phyloP scores from a whole-genome alignment of 768 basidiomycete species.

The Auricularia cornea region DNA sequence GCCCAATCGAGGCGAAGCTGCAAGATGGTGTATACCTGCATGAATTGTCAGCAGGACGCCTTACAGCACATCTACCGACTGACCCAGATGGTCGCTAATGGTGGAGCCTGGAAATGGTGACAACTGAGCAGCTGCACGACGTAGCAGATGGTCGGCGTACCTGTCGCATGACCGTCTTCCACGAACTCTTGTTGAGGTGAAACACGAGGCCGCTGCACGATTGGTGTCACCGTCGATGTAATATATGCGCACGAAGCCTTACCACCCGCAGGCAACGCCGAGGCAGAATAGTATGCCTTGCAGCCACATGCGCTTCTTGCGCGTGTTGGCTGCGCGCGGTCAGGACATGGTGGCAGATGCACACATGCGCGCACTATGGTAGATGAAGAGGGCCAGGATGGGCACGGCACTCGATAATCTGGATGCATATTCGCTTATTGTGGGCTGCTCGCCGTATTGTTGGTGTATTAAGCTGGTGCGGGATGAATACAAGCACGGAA shows the following conservation, averaged over 20 bases:
- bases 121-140: slow-evolving; percentile 1
- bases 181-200: slow-evolving; percentile 17
- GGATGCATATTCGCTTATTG: slow-evolving; percentile 39
- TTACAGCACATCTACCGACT: background rate
- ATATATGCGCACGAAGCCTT: slow-evolving; percentile 61
- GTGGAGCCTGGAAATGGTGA: slow-evolving; percentile 47
- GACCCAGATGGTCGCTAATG: slow-evolving; percentile 66
- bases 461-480: slow-evolving; percentile 57
- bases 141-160: slow-evolving; percentile 28
- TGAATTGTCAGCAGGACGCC: background rate
- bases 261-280: slow-evolving; percentile 47
- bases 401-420: slow-evolving; percentile 60
- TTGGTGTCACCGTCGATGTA: slow-evolving; percentile 26
- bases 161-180: slow-evolving; percentile 67
- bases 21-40: slow-evolving; percentile 49
- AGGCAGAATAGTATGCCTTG: slow-evolving; percentile 54
- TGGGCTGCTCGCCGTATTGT: slow-evolving; percentile 62
- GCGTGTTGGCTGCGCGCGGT: slow-evolving; percentile 45
- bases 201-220: background rate
- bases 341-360: background rate
- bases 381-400: slow-evolving; percentile 68
- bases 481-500: too few relatives aligned
- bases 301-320: slow-evolving; percentile 46
- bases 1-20: slow-evolving; percentile 62
- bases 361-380: slow-evolving; percentile 48